Conservation (phyloP, 2,329 filamentous ascomycete genomes). For the Orbilia oligospora region DNA sequence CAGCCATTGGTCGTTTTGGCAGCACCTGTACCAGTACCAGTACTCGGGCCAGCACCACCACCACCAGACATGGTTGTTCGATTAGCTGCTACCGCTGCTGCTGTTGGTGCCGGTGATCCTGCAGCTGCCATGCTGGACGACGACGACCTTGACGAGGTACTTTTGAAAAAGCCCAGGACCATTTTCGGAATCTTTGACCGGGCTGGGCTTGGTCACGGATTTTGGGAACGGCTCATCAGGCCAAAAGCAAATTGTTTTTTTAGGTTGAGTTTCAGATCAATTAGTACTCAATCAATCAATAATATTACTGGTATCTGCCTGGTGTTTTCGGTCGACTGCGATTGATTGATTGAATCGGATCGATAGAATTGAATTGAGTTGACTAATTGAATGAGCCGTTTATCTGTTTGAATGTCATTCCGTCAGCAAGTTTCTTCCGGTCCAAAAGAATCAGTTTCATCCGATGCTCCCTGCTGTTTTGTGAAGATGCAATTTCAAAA, state of each 20-base stretch:
- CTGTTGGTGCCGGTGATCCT: slow-evolving; percentile 19
- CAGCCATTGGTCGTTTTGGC: slow-evolving; percentile 35
- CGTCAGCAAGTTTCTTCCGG: slow-evolving; percentile 15
- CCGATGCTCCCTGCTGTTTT: slow-evolving; percentile 12
- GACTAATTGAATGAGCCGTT: slow-evolving; percentile 13
- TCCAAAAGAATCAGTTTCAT: slow-evolving; percentile 26
- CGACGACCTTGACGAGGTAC: slow-evolving; percentile 52
- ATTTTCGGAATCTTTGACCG: slow-evolving; percentile 57
- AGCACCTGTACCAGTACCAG: slow-evolving; percentile 10
- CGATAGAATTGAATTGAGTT: no score
- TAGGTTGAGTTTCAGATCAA: not conserved
- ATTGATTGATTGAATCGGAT: not conserved
- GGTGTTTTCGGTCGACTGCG: not conserved
- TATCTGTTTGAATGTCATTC: slow-evolving; percentile 25
- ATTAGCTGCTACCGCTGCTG: slow-evolving; percentile 12
- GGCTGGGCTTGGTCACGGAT: slow-evolving; percentile 31
- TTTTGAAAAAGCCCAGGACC: slow-evolving; percentile 60
- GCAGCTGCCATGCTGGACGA: slow-evolving; percentile 35
- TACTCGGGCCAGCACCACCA: no score
- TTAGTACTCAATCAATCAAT: no score
- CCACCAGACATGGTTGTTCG: slow-evolving; percentile 20
- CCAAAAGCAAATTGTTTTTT: slow-evolving; percentile 17
- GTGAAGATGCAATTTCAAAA: slow-evolving; percentile 11
- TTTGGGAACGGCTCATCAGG: slow-evolving; percentile 11
- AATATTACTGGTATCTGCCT: not conserved